These are phyloP conservation scores for Cyberlindnera mrakii DNA, from an alignment of 805 yeast species.

Conservation along the genomic window DNA sequence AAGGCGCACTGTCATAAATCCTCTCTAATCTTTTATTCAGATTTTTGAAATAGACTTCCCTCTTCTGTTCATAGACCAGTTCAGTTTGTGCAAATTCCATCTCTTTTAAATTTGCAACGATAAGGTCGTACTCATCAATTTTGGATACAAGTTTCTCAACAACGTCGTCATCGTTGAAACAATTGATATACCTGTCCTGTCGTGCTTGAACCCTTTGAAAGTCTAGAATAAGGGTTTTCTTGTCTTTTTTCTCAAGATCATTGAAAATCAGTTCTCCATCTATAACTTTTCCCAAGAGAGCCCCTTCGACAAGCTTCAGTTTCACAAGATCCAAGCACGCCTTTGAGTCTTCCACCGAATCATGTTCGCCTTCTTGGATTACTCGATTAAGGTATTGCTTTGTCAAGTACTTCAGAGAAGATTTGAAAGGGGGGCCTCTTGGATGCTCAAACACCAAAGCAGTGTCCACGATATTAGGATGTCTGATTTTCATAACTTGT, in stretches of 20 bases:
- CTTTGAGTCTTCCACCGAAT: constrained; percentile 78
- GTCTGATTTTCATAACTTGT: constrained; percentile 61
- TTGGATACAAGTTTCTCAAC: constrained; percentile 31
- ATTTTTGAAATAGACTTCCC: constrained; percentile 5
- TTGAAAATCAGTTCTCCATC: constrained; percentile 38
- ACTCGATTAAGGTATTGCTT: constrained; percentile 43
- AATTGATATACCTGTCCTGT: constrained; percentile 30
- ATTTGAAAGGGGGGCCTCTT: constrained; percentile 78
- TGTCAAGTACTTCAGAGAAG: constrained; percentile 71
- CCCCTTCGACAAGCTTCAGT: constrained; percentile 62
- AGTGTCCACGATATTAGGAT: constrained; percentile 76
- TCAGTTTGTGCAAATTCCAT: constrained; percentile 22
- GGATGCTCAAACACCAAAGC: constrained; percentile 69
- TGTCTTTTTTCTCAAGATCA: constrained; percentile 28
- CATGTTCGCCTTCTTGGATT: constrained; percentile 76
- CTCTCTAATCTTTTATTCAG: constrained; percentile 40
- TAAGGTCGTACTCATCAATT: constrained; percentile 30
- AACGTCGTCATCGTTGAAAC: constrained; percentile 55
- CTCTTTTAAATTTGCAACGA: constrained; percentile 52
- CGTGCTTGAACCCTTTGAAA: constrained; percentile 22
- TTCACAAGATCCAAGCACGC: constrained; percentile 77
- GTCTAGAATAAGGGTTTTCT: constrained; percentile 29
- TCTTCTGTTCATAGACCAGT: constrained; percentile 1
- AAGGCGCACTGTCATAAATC: constrained; percentile 50
- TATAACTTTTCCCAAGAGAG: constrained; percentile 50